Evolutionary conservation across 2,329 filamentous ascomycete species (phyloP).

Genomic region (Paradendryphiella salina): DNA sequence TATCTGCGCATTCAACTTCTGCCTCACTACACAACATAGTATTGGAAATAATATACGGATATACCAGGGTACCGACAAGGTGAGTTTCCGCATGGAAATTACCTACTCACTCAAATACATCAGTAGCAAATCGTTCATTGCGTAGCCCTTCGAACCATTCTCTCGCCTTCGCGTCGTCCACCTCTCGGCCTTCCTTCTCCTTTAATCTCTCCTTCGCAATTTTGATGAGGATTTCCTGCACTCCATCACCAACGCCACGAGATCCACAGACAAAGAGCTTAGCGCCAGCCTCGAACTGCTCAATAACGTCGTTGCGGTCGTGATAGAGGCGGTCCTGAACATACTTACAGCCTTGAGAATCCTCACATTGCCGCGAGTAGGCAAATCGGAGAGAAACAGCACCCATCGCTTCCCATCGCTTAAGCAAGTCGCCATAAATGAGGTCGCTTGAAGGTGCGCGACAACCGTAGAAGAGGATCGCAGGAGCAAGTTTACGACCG

Average conservation of each 20-base stretch:
- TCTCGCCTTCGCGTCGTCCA: slow-evolving; percentile 49
- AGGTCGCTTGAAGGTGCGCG: slow-evolving; percentile 59
- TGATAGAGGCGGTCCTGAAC: slow-evolving; percentile 58
- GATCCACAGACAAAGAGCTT: slow-evolving; percentile 69
- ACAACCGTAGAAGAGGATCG: slow-evolving; percentile 69
- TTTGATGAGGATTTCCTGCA: slow-evolving; percentile 48
- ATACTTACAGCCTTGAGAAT: slow-evolving; percentile 56
- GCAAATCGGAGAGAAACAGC: slow-evolving; percentile 65
- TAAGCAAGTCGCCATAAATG: slow-evolving; percentile 63
- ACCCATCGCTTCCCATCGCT: slow-evolving; percentile 62
- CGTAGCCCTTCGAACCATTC: slow-evolving; percentile 53
- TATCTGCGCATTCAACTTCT: too few relatives aligned
- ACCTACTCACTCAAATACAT: slow-evolving; percentile 7
- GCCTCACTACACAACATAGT: too few relatives aligned
- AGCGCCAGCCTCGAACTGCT: slow-evolving; percentile 55
- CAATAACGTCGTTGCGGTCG: slow-evolving; percentile 52
- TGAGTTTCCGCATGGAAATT: too few relatives aligned
- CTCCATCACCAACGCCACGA: slow-evolving; percentile 50
- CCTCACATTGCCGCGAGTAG: slow-evolving; percentile 54
- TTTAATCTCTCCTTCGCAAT: slow-evolving; percentile 51
- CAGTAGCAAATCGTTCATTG: slow-evolving; percentile 44
- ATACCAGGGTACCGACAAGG: too few relatives aligned
- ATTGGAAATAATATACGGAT: too few relatives aligned
- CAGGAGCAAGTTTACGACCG: slow-evolving; percentile 60
- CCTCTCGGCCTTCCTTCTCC: slow-evolving; percentile 42